A percentile compares a stretch with the other conserved stretches of the same genome.
Evolutionary conservation across 345 rosid species (phyloP).

Genomic region (Hypericum perforatum): DNA sequence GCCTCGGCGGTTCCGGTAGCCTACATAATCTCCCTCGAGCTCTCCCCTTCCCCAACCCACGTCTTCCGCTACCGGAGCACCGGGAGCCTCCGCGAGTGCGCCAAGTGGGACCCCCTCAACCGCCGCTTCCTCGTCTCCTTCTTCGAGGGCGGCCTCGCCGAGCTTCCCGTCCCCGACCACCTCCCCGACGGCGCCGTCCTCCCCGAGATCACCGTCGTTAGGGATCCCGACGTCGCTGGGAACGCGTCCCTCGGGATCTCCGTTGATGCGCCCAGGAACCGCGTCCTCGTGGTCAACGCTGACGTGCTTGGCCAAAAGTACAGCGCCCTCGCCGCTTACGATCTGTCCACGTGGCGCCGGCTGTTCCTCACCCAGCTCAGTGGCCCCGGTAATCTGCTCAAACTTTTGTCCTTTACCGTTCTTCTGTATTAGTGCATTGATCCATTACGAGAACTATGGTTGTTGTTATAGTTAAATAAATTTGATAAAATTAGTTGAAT

Average conservation of each 20-base stretch:
- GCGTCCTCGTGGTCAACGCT: conserved; percentile 57
- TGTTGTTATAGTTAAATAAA: too few relatives aligned
- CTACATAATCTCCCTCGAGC: conserved; percentile 51
- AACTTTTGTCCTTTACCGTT: neutral
- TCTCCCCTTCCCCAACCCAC: conserved; percentile 43
- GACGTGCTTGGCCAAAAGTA: conserved; percentile 51
- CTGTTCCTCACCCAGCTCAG: conserved; percentile 55
- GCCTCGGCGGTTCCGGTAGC: conserved; percentile 63
- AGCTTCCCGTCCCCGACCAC: conserved; percentile 40
- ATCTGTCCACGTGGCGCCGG: conserved; percentile 72
- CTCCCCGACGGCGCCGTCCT: conserved; percentile 22
- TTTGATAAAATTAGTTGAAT: too few relatives aligned
- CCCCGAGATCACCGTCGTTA: conserved; percentile 47
- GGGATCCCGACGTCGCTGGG: conserved; percentile 56
- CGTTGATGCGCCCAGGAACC: conserved; percentile 57
- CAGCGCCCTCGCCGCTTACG: conserved; percentile 71
- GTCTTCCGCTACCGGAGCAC: conserved; percentile 63
- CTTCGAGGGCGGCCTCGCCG: conserved; percentile 69
- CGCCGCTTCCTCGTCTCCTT: conserved; percentile 71
- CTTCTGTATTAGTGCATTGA: neutral
- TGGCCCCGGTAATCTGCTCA: conserved; percentile 34
- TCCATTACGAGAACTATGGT: too few relatives aligned
- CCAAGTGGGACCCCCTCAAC: conserved; percentile 73
- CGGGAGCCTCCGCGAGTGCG: conserved; percentile 71
- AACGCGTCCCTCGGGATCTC: conserved; percentile 60